Evolutionary conservation across 306 rosid species (phyloP), one percentile per base, ranked within the genome.

Genomic region (Parietaria judaica): DNA sequence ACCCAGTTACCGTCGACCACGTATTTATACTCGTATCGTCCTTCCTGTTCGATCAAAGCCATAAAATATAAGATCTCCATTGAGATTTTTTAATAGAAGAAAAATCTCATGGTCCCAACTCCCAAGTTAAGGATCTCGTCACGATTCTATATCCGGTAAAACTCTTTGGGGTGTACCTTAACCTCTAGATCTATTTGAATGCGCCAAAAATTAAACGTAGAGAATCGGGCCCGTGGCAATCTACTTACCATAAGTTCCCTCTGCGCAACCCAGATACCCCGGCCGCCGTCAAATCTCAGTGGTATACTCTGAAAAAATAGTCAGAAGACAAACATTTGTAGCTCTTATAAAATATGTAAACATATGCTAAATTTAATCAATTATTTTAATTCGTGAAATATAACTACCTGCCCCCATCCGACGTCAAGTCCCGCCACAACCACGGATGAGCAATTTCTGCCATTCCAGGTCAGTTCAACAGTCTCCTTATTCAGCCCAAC

Each of bases 401-500:
- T 37, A 43, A 59, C 71, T 75, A 92, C 99, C 97, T 94, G 99
- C 39, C 95, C 99, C 99, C 99, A 94, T 72, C 99, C 99, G 64
- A 94, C 78, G 76, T 94, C 97, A 63, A 94, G 97, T 69, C 97
- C 99, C 6, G 97, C 78, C 66, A 88, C 76, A 75, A 86, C 99
- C 63, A 88, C 97, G 2, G 71, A 60, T 51, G 95, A 79, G 90
- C 88, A 86, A 67, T 77, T 74, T 47, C 31, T 23, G 31, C 31
- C 67, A 73, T 68, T 60, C 99, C 97, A 94, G 4, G 83, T 77
- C 75, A 94, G 78, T 0, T 83, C 82, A 69, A 88, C 79, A 14
- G 47, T 65, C 79, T 74, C 84, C 79, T 82, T 88, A 61, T 46
- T 76, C 38, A 68, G 67, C 72, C 90, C 89, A 67, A 90, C 70